Evolutionary conservation across 345 rosid genomes (phyloP).

Genomic region (Gossypium mustelinum): DNA sequence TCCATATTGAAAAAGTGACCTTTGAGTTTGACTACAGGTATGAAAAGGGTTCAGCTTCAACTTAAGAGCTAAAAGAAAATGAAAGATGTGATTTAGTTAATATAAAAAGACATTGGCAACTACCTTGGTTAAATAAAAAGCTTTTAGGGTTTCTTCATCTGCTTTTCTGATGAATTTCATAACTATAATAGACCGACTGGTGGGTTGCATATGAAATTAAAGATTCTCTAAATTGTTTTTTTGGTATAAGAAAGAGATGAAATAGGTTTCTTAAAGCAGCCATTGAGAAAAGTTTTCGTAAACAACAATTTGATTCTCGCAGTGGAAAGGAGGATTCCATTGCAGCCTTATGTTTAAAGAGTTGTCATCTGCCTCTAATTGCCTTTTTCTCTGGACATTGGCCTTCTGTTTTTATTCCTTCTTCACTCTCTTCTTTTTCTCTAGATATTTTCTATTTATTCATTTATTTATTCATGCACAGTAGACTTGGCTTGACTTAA

Average conservation of each 20-base stretch:
- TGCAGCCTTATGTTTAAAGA: slow-evolving; percentile 33
- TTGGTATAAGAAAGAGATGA: slow-evolving; percentile 28
- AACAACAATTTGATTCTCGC: slow-evolving; percentile 35
- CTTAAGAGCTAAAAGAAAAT: background rate
- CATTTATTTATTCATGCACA: background rate
- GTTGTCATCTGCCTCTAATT: slow-evolving; percentile 1
- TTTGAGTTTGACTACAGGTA: slow-evolving; percentile 1
- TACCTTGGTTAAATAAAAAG: slow-evolving; percentile 25
- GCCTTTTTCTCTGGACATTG: slow-evolving; percentile 17
- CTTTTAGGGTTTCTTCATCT: slow-evolving; percentile 6
- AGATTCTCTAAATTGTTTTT: slow-evolving; percentile 26
- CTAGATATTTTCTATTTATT: background rate
- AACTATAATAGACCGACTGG: slow-evolving; percentile 7
- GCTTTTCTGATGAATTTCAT: slow-evolving; percentile 10
- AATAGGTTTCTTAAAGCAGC: slow-evolving; percentile 25
- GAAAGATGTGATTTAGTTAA: background rate
- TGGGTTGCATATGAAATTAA: slow-evolving; percentile 20
- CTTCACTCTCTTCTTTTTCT: background rate
- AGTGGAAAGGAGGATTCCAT: slow-evolving; percentile 27
- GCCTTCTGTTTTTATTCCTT: slow-evolving; percentile 15
- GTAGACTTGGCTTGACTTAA: background rate
- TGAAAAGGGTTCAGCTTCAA: slow-evolving; percentile 7
- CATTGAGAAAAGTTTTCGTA: slow-evolving; percentile 26
- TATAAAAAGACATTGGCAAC: background rate
- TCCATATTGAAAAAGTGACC: slow-evolving; percentile 3